Conservation (phyloP, 139 green algal species). For the Micromonas pusilla region DNA sequence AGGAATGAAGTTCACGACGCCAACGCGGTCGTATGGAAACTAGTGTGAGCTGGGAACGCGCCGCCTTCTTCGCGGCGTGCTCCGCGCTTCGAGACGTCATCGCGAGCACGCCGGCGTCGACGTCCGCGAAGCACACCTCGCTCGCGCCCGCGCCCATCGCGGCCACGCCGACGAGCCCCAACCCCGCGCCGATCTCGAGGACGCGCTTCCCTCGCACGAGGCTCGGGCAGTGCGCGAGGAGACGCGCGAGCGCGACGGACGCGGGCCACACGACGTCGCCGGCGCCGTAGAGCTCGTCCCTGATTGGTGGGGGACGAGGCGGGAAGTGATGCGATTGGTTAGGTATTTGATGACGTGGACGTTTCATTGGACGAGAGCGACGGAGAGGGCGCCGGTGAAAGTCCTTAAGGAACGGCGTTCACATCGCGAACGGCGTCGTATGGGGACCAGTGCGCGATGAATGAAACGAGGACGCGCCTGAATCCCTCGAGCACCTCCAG, state of each 20-base stretch:
- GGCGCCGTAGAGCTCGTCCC: neutral
- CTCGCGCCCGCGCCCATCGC: neutral
- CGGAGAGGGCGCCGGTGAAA: too few species aligned
- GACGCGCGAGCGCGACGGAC: neutral
- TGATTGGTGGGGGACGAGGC: too few species aligned
- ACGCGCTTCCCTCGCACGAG: neutral
- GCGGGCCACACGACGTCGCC: conserved; percentile 3
- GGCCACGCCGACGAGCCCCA: neutral
- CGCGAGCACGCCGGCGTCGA: neutral
- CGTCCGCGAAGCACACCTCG: neutral
- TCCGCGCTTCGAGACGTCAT: neutral
- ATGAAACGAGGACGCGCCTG: neutral
- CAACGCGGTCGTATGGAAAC: neutral
- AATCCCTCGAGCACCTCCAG: neutral
- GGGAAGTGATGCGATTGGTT: too few species aligned
- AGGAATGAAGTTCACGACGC: too few species aligned
- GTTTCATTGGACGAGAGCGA: too few species aligned
- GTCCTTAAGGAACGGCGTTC: too few species aligned
- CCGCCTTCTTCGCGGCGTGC: neutral
- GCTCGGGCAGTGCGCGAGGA: neutral
- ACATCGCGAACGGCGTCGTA: too few species aligned
- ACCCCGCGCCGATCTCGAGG: neutral
- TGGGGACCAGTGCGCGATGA: too few species aligned
- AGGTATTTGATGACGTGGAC: too few species aligned
- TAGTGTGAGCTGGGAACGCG: neutral